Evolutionary conservation across 139 green algal species (phyloP).

Genomic region (Haematococcus lacustris): DNA sequence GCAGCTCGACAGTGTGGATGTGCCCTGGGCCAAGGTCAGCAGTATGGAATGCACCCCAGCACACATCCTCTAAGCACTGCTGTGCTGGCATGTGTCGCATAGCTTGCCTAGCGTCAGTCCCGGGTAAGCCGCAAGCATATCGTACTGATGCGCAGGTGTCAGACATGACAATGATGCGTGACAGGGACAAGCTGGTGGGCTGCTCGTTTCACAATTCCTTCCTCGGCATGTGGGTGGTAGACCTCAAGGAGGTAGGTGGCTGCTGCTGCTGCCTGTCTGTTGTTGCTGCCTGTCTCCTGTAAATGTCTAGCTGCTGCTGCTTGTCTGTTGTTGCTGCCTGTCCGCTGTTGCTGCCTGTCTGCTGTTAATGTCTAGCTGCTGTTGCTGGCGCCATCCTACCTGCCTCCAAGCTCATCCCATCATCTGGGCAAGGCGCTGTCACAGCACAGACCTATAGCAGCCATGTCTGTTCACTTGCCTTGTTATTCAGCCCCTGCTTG

Average conservation of each 20-base stretch:
- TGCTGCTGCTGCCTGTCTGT: too few relatives aligned
- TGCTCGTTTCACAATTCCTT: conserved; percentile 43
- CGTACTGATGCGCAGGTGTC: conserved; percentile 4
- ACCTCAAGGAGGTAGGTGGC: conserved; percentile 34
- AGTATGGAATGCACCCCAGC: conserved; percentile 6
- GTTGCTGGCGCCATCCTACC: too few relatives aligned
- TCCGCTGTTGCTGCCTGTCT: too few relatives aligned
- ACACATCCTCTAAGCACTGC: neutral
- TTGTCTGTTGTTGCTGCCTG: too few relatives aligned
- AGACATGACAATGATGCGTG: conserved; percentile 13
- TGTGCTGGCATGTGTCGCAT: conserved; percentile 3
- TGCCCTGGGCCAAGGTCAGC: conserved; percentile 51
- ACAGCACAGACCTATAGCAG: too few relatives aligned
- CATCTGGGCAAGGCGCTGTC: too few relatives aligned
- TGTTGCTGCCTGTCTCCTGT: too few relatives aligned
- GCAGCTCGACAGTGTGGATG: conserved; percentile 54
- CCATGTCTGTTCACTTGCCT: too few relatives aligned
- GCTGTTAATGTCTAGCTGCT: too few relatives aligned
- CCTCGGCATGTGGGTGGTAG: conserved; percentile 48
- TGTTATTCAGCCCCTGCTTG: too few relatives aligned
- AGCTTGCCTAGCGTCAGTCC: neutral
- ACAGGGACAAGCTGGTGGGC: conserved; percentile 50
- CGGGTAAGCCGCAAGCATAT: neutral
- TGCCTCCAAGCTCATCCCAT: too few relatives aligned
- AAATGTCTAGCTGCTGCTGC: too few relatives aligned